Base-by-base conservation (phyloP, 164 flowering plant genomes). In the Aristolochia californica region DNA sequence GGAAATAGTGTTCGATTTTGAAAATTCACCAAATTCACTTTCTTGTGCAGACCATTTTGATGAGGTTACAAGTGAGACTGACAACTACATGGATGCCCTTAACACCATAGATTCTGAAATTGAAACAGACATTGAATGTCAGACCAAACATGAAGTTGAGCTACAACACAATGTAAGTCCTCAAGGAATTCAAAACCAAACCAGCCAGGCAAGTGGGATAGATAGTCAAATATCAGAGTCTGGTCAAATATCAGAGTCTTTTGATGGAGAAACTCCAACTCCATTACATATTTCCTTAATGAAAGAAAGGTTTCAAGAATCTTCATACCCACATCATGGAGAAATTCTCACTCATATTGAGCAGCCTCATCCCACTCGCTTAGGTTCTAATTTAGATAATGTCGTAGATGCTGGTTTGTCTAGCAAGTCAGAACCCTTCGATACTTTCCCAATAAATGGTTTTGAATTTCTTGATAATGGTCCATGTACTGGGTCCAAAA, bases 61-160 rank as follows among this genome's bases (percentile, higher is more conserved):
- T 67, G 90, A 80, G 30, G 63, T 78, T 54, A 84, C 76, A 49
- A 85, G 94, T 72, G 96, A 85, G 63, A 57, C 83, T 27, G 99
- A 89, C 24, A 68, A 74, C 61, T 87, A 63, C 45, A 61, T 77
- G 72, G 91, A 83, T 74, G 91, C 91, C 14, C 93, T 82, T 63
- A 82, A 83, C 68, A 82, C 80, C n/a, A 85, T 82, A 61, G 94
- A 84, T 57, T 83, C 98, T 28, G 96, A 89, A 73, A 68, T 67
- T 62, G 96, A 89, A 70, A 79, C 66, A 63, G 94, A 85, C 55
- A 30, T 67, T 44, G 90, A 83, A 66, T 70, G 62, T 59, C 79
- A 77, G 62, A 77, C 75, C 53, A 85, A 78, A 68, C 70, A 57
- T 50, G 84, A 77, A 66, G 66, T 72, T 53, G 70, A 72, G 65